Conservation (phyloP, 768 basidiomycete genomes). For the Phanerochaete sordida region DNA sequence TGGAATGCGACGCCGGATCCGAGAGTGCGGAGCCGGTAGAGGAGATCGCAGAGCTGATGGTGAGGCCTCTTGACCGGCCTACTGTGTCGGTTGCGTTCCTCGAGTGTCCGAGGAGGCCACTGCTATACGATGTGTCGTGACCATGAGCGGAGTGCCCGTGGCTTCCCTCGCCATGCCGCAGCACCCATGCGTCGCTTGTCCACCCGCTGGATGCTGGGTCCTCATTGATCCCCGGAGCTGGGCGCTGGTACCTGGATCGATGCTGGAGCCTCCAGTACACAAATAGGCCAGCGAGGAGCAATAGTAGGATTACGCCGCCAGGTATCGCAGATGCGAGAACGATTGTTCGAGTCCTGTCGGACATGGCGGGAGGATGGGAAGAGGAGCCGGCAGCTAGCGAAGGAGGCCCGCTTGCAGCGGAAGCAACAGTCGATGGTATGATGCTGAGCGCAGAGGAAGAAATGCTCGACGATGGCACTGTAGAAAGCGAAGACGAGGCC, state of each 20-base stretch:
- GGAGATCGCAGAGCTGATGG: not conserved
- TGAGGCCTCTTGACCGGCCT: not conserved
- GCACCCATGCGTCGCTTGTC: not conserved
- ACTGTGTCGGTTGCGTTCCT: not conserved
- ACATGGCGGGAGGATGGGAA: not conserved
- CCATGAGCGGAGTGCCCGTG: not conserved
- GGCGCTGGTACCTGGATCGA: not conserved
- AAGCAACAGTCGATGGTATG: no score
- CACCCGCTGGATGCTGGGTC: not conserved
- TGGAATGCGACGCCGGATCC: not conserved
- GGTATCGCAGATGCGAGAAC: constrained; percentile 4
- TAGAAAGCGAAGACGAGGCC: no score
- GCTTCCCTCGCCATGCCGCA: not conserved
- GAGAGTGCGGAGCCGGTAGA: not conserved
- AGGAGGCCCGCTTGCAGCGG: no score
- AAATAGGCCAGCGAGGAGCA: not conserved
- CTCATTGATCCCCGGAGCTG: not conserved
- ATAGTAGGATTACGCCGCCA: not conserved
- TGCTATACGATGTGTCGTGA: not conserved
- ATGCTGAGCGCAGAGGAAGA: no score
- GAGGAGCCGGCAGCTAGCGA: not conserved
- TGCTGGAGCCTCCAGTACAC: not conserved
- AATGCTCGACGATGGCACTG: no score
- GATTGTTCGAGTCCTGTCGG: constrained; percentile 7
- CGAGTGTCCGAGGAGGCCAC: not conserved